phyloP scores from a whole-genome alignment of 2,329 filamentous ascomycete species.

The Pseudogymnoascus sp. region DNA sequence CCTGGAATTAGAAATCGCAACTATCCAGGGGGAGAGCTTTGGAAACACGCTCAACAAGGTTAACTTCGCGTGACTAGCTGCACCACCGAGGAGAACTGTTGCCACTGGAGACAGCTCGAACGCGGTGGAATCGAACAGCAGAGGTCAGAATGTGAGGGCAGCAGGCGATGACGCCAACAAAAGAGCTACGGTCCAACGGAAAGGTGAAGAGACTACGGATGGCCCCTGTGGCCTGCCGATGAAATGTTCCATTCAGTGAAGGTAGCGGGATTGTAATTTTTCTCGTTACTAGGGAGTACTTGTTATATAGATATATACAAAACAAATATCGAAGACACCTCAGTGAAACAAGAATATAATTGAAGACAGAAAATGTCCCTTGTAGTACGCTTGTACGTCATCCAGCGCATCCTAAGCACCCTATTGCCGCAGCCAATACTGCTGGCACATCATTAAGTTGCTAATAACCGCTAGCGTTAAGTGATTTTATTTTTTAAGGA shows the following conservation, averaged over 20 bases:
- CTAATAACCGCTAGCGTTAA: too few species aligned
- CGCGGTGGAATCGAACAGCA: neutral
- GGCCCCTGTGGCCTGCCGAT: neutral
- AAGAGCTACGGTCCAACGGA: neutral
- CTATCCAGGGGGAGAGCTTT: conserved; percentile 78
- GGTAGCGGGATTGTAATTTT: neutral
- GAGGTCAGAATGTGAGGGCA: neutral
- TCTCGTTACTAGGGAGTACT: neutral
- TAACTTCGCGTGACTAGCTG: conserved; percentile 8
- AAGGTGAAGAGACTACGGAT: neutral
- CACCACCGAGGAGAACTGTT: neutral
- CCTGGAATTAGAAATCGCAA: conserved; percentile 73
- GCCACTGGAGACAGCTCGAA: neutral
- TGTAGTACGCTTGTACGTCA: too few species aligned
- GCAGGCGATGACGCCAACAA: neutral
- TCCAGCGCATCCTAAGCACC: too few species aligned
- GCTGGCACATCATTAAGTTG: too few species aligned
- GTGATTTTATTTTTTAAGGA: too few species aligned
- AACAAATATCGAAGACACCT: neutral
- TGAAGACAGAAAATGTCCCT: neutral
- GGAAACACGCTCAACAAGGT: conserved; percentile 70
- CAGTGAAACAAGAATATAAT: neutral
- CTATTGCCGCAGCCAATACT: too few species aligned
- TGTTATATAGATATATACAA: neutral
- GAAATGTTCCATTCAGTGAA: conserved; percentile 2